phyloP scores from a whole-genome alignment of 768 basidiomycete species.

The Termitomyces sp. region DNA sequence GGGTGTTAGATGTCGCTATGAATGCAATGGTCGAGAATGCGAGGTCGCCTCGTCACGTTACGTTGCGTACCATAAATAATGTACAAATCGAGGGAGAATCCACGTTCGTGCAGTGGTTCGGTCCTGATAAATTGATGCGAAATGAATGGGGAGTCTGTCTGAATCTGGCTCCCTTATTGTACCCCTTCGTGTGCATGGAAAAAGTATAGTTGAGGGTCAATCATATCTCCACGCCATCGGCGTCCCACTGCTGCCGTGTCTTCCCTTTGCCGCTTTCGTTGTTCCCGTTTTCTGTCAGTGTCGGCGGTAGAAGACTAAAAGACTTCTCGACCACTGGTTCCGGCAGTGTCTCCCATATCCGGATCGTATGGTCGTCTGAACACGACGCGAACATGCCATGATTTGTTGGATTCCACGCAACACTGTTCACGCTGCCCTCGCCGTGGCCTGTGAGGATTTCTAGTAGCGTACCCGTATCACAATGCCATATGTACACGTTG shows the following conservation, averaged over 20 bases:
- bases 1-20: constrained; percentile 4
- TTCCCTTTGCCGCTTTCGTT: constrained; percentile 70
- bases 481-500: constrained; percentile 94
- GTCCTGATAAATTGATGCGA: background rate
- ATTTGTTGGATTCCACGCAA: constrained; percentile 92
- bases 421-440: constrained; percentile 88
- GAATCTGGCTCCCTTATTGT: background rate
- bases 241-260: constrained; percentile 42
- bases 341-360: constrained; percentile 75
- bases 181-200: background rate
- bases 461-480: constrained; percentile 75
- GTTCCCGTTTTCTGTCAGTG: constrained; percentile 39
- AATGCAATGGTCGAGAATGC: constrained; percentile 12
- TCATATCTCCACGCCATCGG: constrained; percentile 21
- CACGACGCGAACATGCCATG: constrained; percentile 94
- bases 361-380: constrained; percentile 87
- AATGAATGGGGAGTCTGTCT: background rate
- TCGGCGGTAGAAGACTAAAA: constrained; percentile 10
- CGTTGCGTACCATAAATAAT: background rate
- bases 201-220: background rate
- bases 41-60: background rate
- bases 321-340: constrained; percentile 18
- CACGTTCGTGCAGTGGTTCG: background rate
- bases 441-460: constrained; percentile 87
- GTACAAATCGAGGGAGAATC: constrained; percentile 1